These are phyloP conservation scores for Eucalyptus virginea DNA, from an alignment of 345 rosid species.

Conservation along the genomic window DNA sequence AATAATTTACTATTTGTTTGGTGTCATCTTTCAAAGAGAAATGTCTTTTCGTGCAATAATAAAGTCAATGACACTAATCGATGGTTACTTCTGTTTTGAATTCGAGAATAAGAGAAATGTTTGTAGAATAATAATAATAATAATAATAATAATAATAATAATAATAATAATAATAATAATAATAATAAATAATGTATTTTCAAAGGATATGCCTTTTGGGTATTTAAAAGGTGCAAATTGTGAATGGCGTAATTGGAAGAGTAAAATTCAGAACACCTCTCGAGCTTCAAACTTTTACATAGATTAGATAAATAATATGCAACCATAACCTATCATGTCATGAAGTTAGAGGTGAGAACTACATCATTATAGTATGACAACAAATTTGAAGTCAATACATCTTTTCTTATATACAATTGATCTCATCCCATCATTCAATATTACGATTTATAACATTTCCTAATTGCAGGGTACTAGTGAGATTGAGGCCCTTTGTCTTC, in stretches of 20 bases:
- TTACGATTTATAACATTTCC: accelerated
- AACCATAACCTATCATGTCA: neutral
- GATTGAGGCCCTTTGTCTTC: neutral
- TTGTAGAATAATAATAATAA: too few species aligned
- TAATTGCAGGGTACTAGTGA: neutral
- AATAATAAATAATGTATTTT: too few species aligned
- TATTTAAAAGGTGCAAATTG: neutral
- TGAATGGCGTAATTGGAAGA: neutral
- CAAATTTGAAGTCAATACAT: neutral
- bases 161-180: too few species aligned
- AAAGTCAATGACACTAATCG: neutral
- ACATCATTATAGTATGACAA: neutral
- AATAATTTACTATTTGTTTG: too few species aligned
- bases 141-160: too few species aligned
- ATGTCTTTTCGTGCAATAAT: neutral
- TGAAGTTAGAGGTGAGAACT: neutral
- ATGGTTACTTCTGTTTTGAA: neutral
- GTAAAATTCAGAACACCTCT: accelerated
- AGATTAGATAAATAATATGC: neutral
- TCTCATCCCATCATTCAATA: neutral
- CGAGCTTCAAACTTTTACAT: neutral
- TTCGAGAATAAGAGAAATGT: too few species aligned
- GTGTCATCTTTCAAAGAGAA: too few species aligned
- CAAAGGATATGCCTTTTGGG: neutral
- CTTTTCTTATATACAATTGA: neutral